Percentiles rank a stretch among this genome's conserved stretches.
Conservation (phyloP, 306 rosid species). For the Rubus idaeus region DNA sequence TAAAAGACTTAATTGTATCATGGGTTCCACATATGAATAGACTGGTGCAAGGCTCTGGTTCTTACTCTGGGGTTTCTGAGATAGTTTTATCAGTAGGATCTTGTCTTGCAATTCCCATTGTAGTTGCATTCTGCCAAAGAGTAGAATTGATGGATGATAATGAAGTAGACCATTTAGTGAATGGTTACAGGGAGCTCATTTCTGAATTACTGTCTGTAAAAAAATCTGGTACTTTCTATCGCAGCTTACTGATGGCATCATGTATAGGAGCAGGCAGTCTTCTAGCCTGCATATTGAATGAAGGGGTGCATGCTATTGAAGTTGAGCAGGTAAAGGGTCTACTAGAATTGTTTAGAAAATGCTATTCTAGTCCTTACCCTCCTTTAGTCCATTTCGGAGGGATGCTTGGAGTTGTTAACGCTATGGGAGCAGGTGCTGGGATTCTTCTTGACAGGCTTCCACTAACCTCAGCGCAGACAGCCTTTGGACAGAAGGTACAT, state of each 20-base stretch:
- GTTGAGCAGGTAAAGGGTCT: slow-evolving; percentile 56
- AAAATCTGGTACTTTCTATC: slow-evolving; percentile 54
- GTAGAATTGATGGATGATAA: slow-evolving; percentile 67
- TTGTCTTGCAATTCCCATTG: slow-evolving; percentile 78
- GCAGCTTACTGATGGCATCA: slow-evolving; percentile 80
- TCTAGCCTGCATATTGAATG: slow-evolving; percentile 58
- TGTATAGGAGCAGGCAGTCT: slow-evolving; percentile 87
- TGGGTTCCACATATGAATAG: slow-evolving; percentile 70
- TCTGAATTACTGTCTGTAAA: slow-evolving; percentile 63
- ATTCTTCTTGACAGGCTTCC: slow-evolving; percentile 51
- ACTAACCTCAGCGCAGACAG: slow-evolving; percentile 37
- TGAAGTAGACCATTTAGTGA: slow-evolving; percentile 57
- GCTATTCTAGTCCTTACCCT: slow-evolving; percentile 71
- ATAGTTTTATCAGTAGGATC: slow-evolving; percentile 76
- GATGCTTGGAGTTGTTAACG: slow-evolving; percentile 83
- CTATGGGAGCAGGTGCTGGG: slow-evolving; percentile 80
- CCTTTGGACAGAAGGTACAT: slow-evolving; percentile 59
- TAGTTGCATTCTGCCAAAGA: slow-evolving; percentile 72
- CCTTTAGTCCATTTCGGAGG: slow-evolving; percentile 82
- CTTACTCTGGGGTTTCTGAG: slow-evolving; percentile 36
- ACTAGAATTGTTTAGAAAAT: slow-evolving; percentile 70
- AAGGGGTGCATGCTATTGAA: slow-evolving; percentile 69
- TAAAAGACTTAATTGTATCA: slow-evolving; percentile 63
- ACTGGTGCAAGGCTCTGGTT: slow-evolving; percentile 33
- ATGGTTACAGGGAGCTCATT: slow-evolving; percentile 64